These are phyloP conservation scores for Fusarium xyrophilum DNA, from an alignment of 2,329 filamentous ascomycete genomes.

Conservation along the genomic window DNA sequence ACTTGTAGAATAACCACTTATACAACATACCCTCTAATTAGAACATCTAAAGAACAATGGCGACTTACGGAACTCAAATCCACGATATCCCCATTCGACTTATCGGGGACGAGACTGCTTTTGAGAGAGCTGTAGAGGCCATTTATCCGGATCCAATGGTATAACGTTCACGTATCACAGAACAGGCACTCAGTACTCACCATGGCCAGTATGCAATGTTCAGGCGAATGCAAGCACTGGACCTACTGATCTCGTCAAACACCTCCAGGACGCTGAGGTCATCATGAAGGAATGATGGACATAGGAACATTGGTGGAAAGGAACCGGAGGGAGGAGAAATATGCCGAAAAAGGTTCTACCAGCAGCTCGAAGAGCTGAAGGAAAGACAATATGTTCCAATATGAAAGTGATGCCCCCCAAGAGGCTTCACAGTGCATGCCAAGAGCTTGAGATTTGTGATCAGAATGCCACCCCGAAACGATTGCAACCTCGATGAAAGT, in stretches of 20 bases:
- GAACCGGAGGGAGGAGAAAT: accelerated
- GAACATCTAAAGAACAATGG: neutral
- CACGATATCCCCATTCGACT: neutral
- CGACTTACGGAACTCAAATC: neutral
- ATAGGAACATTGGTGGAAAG: accelerated
- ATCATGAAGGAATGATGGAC: neutral
- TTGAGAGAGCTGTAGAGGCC: neutral
- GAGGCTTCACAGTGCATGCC: neutral
- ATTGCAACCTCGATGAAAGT: neutral
- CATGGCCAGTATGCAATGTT: neutral
- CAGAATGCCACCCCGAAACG: no score
- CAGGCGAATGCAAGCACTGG: neutral
- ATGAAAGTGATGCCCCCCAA: accelerated
- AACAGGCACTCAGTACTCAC: neutral
- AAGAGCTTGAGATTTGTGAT: neutral
- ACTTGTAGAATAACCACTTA: accelerated
- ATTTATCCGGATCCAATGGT: neutral
- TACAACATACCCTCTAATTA: accelerated
- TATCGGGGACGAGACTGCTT: neutral
- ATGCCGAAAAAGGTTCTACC: accelerated
- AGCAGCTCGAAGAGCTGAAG: accelerated
- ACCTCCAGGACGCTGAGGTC: neutral
- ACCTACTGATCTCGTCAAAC: neutral
- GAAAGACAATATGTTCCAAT: no score
- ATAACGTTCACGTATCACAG: neutral